A percentile compares a stretch with the other conserved stretches of the same genome.
phyloP scores from a whole-genome alignment of 1,284 basidiomycete genomes.

The Cryptococcus hybrid region DNA sequence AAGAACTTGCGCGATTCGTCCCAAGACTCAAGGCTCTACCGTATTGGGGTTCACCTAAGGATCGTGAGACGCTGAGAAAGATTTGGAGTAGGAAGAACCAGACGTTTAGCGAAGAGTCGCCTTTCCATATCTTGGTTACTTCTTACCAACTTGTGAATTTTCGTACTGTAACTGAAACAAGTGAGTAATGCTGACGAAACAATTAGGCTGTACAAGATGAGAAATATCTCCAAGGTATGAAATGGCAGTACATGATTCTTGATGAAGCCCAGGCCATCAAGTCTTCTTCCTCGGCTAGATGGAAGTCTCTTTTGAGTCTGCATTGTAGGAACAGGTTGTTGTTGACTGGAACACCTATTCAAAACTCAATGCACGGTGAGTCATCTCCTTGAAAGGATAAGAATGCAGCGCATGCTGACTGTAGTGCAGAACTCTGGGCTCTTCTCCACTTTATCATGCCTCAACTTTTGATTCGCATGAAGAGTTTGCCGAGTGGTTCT shows the following conservation, averaged over 20 bases:
- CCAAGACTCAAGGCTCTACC: conserved; percentile 91
- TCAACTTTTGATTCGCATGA: conserved; percentile 96
- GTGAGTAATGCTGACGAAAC: background rate
- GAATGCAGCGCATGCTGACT: conserved; percentile 1
- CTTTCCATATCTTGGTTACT: conserved; percentile 96
- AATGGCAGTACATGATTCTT: conserved; percentile 99
- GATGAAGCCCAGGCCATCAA: conserved; percentile 99
- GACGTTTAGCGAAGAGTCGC: conserved; percentile 91
- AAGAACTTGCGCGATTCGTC: conserved; percentile 94
- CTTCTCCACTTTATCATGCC: conserved; percentile 99
- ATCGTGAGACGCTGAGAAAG: conserved; percentile 88
- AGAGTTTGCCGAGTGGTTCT: conserved; percentile 99
- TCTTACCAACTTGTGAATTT: conserved; percentile 86
- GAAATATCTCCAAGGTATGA: conserved; percentile 95
- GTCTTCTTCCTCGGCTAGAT: conserved; percentile 92
- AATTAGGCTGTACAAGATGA: conserved; percentile 88
- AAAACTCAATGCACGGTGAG: conserved; percentile 98
- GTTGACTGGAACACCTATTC: conserved; percentile 96
- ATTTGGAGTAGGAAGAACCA: conserved; percentile 99
- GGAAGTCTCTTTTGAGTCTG: conserved; percentile 96
- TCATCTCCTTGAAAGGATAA: background rate
- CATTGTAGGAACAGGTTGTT: conserved; percentile 95
- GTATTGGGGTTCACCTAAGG: conserved; percentile 98
- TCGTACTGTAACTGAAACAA: too few relatives aligned
- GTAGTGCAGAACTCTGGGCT: conserved; percentile 89